Evolutionary conservation across 2,329 filamentous ascomycete species (phyloP), one percentile per base, ranked within the genome.

Genomic region (Endocalyx cinctus): DNA sequence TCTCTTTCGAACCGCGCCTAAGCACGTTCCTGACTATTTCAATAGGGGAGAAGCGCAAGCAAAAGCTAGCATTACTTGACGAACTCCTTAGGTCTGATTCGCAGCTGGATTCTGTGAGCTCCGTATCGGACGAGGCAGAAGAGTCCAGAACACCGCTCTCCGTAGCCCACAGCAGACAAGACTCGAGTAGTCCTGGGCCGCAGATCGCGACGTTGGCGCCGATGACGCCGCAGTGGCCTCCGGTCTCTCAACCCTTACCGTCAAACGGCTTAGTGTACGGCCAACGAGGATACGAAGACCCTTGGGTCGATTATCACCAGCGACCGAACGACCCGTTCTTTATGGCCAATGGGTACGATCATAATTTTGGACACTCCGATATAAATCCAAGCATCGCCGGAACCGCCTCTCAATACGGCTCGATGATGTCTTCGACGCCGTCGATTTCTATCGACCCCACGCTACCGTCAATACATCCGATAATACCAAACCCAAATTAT

Each of bases 1-100:
- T 23, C 8, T 27, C 26, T 22, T 19, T 26, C 22, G 5, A 29
- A 28, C 23, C 23, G 25, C 25, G n/a, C 17, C 31, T 14, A 22
- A 20, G 6, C n/a, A 25, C 29, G 23, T 12, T 17, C 25, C 11
- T 17, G 17, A 28, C 17, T 25, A 25, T 33, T 32, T 15, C 17
- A 8, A 13, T 25, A 67, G 64, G 64, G 25, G 61, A 65, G 42
- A 66, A 65, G 42, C 54, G 62, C 26, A 66, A 62, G 42, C 61
- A 66, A 44, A 67, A 62, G 42, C 50, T 67, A 22, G 62, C 59
- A 8, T 45, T 66, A 2, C 44, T 67, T 16, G 54, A 63, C 30
- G 54, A 63, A 23, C 46, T 67, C 14, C 45, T 66, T 6, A 56
- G 57, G 34, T 37, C 46, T 25, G 52, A 55, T 32, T 46, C 36